Percentiles rank a stretch among this genome's conserved stretches.
phyloP scores from a whole-genome alignment of 441 rosid genomes.

The Populus hybrid region DNA sequence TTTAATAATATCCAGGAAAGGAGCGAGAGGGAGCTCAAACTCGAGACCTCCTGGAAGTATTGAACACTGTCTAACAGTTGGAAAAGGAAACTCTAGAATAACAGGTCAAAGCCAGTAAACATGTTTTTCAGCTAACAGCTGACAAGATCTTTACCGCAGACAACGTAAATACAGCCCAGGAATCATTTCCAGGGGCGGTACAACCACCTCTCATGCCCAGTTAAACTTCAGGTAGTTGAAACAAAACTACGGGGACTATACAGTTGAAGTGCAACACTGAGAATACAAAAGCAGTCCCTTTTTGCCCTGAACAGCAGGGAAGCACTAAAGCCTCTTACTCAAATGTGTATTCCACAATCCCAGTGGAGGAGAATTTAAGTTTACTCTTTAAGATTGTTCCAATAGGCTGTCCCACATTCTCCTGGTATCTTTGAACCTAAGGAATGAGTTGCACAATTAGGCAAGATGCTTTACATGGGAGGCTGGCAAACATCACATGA shows the following conservation, averaged over 20 bases:
- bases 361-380: not conserved
- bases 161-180: not conserved
- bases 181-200: conserved; percentile 16
- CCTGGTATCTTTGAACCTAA: not conserved
- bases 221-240: conserved; percentile 18
- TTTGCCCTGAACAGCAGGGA: not conserved
- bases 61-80: not conserved
- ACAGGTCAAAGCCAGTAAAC: not conserved
- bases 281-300: conserved; percentile 12
- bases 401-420: not conserved
- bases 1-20: not conserved
- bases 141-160: not conserved
- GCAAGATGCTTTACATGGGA: conserved; percentile 42
- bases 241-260: not conserved
- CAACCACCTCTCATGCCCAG: conserved; percentile 29
- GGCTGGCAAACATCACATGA: conserved; percentile 13
- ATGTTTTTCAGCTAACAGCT: conserved; percentile 30
- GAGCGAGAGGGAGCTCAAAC: not conserved
- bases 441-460: conserved; percentile 39
- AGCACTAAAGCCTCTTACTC: conserved; percentile 44
- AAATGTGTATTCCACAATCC: conserved; percentile 52
- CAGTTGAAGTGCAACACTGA: not conserved
- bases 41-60: not conserved
- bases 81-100: not conserved
- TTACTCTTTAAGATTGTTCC: not conserved